phyloP scores from a whole-genome alignment of 352 stramenopile species.

The Phytophthora palmivora region DNA sequence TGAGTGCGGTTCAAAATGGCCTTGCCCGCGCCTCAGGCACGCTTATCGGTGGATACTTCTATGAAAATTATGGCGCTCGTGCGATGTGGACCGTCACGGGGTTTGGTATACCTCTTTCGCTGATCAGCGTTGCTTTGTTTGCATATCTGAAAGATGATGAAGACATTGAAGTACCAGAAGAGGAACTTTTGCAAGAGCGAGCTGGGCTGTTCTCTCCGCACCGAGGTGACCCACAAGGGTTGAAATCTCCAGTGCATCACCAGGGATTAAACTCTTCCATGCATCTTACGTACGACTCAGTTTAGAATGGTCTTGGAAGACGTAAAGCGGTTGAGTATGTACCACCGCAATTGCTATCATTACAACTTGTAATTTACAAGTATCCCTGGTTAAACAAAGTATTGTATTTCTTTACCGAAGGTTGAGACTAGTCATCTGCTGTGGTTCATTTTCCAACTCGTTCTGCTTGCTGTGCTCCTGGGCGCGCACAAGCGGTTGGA shows the following conservation, averaged over 20 bases:
- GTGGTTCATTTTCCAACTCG: conserved; percentile 11
- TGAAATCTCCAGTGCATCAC: conserved; percentile 26
- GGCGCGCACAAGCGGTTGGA: conserved; percentile 42
- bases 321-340: too few relatives aligned
- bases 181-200: conserved; percentile 24
- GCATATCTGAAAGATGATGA: conserved; percentile 66
- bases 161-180: conserved; percentile 3
- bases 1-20: conserved; percentile 78
- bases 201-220: conserved; percentile 35
- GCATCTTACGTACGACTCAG: conserved; percentile 28
- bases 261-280: conserved; percentile 18
- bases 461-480: conserved; percentile 18
- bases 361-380: too few relatives aligned
- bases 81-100: conserved; percentile 74
- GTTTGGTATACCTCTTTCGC: conserved; percentile 65
- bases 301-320: background rate
- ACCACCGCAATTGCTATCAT: too few relatives aligned
- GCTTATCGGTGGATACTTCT: conserved; percentile 77
- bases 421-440: conserved; percentile 3
- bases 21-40: conserved; percentile 63
- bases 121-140: conserved; percentile 64
- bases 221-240: conserved; percentile 25
- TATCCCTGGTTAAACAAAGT: too few relatives aligned
- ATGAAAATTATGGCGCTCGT: conserved; percentile 68
- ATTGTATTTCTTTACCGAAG: conserved; percentile 14